A percentile compares a stretch with the other conserved stretches of the same genome.
These are phyloP conservation scores for Pichia thaimueangensis DNA, from an alignment of 805 yeast genomes.

Conservation along the genomic window DNA sequence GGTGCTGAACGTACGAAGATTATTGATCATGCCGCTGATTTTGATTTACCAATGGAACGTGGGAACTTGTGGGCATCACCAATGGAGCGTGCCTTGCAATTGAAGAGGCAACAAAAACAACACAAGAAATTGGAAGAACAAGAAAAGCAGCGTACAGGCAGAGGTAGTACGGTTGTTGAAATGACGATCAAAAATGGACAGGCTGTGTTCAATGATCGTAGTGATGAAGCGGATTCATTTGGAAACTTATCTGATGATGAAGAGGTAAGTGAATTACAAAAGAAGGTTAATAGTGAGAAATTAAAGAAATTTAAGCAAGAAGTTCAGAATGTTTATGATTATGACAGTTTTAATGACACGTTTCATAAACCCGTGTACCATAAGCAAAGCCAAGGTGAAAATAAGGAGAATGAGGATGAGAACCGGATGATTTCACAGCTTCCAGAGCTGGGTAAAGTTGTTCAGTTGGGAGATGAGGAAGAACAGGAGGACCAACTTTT, in stretches of 20 bases:
- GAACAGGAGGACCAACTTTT: conserved; percentile 27
- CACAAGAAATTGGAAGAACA: conserved; percentile 55
- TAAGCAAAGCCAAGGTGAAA: not conserved
- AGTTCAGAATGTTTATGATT: conserved; percentile 49
- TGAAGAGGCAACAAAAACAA: conserved; percentile 79
- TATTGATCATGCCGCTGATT: conserved; percentile 90
- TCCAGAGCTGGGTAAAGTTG: conserved; percentile 18
- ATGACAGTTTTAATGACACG: conserved; percentile 43
- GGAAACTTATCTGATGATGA: conserved; percentile 30
- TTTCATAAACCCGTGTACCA: conserved; percentile 42
- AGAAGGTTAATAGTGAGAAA: conserved; percentile 32
- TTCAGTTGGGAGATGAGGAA: conserved; percentile 29
- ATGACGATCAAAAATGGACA: conserved; percentile 79
- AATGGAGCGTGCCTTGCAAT: conserved; percentile 77
- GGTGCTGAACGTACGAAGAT: conserved; percentile 87
- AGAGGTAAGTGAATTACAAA: conserved; percentile 30
- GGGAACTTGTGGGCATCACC: conserved; percentile 79
- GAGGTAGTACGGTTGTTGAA: conserved; percentile 68
- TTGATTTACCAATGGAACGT: conserved; percentile 46
- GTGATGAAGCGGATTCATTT: conserved; percentile 17
- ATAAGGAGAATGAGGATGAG: not conserved
- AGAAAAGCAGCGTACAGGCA: conserved; percentile 56
- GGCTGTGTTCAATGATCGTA: conserved; percentile 52
- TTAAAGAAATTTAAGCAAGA: conserved; percentile 26
- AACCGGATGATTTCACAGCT: conserved; percentile 3